Base-by-base conservation (phyloP, 2,329 filamentous ascomycete species). In the Domatiomyces globalis region DNA sequence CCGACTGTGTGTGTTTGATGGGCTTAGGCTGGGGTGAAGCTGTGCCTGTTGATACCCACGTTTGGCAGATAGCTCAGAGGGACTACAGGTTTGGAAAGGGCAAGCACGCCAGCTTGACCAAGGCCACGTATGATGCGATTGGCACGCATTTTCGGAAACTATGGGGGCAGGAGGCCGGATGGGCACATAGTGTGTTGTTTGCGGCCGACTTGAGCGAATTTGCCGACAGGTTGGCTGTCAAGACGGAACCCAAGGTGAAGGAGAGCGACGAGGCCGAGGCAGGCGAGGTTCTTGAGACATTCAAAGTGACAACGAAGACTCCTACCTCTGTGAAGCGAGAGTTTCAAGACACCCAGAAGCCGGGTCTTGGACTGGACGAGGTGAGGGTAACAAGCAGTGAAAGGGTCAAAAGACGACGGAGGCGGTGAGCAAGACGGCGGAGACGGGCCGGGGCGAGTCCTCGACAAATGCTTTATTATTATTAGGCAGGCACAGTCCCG, bases 181-280 rank as follows among this genome's bases (percentile, higher is more conserved):
- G 94, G 94, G 92, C 94, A 8, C 92, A 98, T 69, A 94, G 87
- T 2, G 92, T 98, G 7, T 73, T 98, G 10, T 98, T 98, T 63
- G 94, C 92, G 0, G 94, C 92, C 0, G 89, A 98, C 63, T 67
- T 98, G 51, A 85, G 80, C 63, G 79, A 86, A 0, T 96, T 96
- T 62, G 83, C 88, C 0, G 84, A 86, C 58, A 75, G 72, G 58
- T 64, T 79, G n/a, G 65, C 62, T 59, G 65, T 63, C 58, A 64
- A 65, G 33, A 64, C 67, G 59, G 65, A 66, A 50, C 63, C 69
- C 43, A 60, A 66, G 18, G 58, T 62, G 4, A 60, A 69, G 33
- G 58, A 67, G 19, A 2, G 10, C 19, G 59, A 66, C 8, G 61
- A 63, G 18, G 63, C 65, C 49, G 60, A 58, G 9, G 53, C 62